These are phyloP conservation scores for Nicotiana sylvestris DNA, from an alignment of 257 asterid species.

Conservation along the genomic window DNA sequence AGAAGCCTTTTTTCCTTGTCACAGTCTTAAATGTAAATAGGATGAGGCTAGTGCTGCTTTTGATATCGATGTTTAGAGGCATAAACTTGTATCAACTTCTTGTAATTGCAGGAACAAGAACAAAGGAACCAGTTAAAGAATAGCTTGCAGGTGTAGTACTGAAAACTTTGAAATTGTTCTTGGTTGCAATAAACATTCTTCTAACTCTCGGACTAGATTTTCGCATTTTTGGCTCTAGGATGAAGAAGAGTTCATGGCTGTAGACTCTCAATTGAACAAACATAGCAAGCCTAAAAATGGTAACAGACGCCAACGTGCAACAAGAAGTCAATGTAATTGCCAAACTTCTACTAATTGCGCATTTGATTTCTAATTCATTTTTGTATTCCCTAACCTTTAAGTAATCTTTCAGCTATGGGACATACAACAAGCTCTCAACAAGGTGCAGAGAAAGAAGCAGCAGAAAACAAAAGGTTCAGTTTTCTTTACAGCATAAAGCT, in stretches of 20 bases:
- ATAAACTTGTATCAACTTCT: neutral
- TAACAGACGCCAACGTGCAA: conserved; percentile 35
- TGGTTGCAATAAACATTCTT: neutral
- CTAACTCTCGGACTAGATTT: neutral
- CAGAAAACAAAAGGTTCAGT: conserved; percentile 60
- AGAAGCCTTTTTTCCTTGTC: no score
- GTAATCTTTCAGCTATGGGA: conserved; percentile 54
- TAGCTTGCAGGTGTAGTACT: conserved; percentile 21
- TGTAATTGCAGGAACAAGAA: conserved; percentile 33
- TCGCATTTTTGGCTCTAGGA: conserved; percentile 6
- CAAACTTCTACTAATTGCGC: neutral
- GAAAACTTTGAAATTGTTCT: neutral
- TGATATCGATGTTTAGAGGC: neutral
- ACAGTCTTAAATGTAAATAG: no score
- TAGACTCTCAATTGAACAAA: conserved; percentile 25
- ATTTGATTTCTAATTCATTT: neutral
- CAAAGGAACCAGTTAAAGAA: conserved; percentile 8
- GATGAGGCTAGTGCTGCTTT: no score
- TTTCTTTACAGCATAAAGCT: neutral
- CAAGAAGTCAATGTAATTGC: conserved; percentile 68
- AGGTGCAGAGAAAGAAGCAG: conserved; percentile 43
- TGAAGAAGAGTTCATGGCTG: conserved; percentile 18
- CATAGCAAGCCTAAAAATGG: conserved; percentile 28
- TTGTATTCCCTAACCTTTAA: neutral
- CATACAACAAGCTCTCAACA: conserved; percentile 39